Percentiles rank a stretch among this genome's conserved stretches.
Conservation (phyloP, 2,329 filamentous ascomycete genomes). For the Aspergillus amoenus region DNA sequence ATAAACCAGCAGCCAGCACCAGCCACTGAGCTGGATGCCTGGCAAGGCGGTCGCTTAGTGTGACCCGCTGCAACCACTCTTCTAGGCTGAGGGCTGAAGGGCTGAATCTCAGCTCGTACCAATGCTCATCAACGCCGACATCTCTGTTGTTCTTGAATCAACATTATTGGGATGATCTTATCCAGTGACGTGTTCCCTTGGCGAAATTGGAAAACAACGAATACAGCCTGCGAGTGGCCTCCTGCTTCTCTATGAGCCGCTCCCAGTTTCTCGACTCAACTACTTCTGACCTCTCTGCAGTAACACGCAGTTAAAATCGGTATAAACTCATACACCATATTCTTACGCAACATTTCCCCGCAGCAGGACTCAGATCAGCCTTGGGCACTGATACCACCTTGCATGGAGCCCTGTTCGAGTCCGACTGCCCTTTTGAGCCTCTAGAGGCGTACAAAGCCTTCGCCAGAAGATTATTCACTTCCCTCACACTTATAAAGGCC, state of each 20-base stretch:
- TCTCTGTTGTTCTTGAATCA: not conserved
- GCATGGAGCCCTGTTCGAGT: not conserved
- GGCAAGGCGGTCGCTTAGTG: constrained; percentile 22
- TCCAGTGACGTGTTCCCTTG: constrained; percentile 1
- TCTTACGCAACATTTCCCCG: not conserved
- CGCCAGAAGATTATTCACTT: not conserved
- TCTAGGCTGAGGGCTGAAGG: constrained; percentile 12
- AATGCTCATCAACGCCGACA: not conserved
- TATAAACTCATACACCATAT: not conserved
- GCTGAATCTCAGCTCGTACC: constrained; percentile 8
- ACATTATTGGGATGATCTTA: not conserved
- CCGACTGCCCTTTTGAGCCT: not conserved
- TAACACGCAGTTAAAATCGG: not conserved
- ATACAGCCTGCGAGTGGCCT: not conserved
- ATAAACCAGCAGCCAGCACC: constrained; percentile 10
- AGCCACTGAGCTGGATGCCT: constrained; percentile 19
- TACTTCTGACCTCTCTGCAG: too few relatives aligned
- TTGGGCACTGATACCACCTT: not conserved
- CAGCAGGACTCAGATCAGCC: not conserved
- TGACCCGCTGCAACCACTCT: constrained; percentile 19
- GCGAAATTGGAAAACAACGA: not conserved
- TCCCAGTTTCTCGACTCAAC: not conserved
- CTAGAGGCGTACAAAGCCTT: not conserved
- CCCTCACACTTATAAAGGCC: not conserved
- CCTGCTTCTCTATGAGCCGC: not conserved